Conservation (phyloP, 352 stramenopile species). For the Pythium scleroteichum region DNA sequence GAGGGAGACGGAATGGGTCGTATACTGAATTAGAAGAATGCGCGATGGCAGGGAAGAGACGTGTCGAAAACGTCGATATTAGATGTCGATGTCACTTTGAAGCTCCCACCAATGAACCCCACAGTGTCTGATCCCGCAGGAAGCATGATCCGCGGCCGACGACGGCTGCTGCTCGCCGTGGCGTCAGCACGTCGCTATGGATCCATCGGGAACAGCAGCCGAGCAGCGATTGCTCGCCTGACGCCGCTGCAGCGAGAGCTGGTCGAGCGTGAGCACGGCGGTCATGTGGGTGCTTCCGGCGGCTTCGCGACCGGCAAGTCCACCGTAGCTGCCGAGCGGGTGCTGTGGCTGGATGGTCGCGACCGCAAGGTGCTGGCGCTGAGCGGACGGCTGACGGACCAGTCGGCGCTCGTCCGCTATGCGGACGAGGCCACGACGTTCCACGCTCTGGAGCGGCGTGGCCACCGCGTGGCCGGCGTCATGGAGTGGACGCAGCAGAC, state of each 20-base stretch:
- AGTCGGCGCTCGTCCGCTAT: constrained; percentile 8
- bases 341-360: constrained; percentile 22
- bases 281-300: constrained; percentile 18
- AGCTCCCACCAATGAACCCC: not conserved
- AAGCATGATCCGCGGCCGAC: not conserved
- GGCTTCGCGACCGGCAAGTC: constrained; percentile 20
- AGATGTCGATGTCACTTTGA: constrained; percentile 23
- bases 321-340: constrained; percentile 20
- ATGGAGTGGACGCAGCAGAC: constrained; percentile 68
- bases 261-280: not conserved
- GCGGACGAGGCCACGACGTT: constrained; percentile 34
- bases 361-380: constrained; percentile 28
- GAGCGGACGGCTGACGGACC: not conserved
- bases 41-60: not conserved
- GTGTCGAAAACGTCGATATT: constrained; percentile 17
- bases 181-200: not conserved
- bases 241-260: constrained; percentile 2
- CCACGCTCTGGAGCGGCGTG: constrained; percentile 68
- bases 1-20: too few relatives aligned
- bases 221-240: not conserved
- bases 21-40: not conserved
- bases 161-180: not conserved
- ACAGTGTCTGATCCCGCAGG: not conserved
- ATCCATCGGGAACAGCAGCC: too few relatives aligned
- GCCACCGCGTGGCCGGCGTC: constrained; percentile 55